Percentiles rank a stretch among this genome's conserved stretches.
Evolutionary conservation across 345 rosid species (phyloP).

Genomic region (Trapa bicornis): DNA sequence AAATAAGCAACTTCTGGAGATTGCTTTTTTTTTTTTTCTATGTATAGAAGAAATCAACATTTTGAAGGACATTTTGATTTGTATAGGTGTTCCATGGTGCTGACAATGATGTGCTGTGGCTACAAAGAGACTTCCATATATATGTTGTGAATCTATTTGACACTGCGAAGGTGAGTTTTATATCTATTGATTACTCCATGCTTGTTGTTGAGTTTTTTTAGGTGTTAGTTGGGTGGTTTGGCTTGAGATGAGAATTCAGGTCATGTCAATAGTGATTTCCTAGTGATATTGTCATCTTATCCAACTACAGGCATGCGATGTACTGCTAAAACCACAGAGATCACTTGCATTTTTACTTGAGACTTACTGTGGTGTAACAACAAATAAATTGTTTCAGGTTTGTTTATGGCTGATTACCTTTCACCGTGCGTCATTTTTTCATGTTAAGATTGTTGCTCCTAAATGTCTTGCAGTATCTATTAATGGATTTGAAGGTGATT

Average conservation of each 20-base stretch:
- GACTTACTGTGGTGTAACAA: slow-evolving; percentile 56
- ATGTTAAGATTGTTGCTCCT: background rate
- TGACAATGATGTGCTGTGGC: slow-evolving; percentile 89
- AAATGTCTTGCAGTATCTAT: background rate
- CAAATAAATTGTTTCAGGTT: slow-evolving; percentile 84
- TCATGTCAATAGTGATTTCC: background rate
- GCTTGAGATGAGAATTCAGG: background rate
- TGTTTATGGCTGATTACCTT: background rate
- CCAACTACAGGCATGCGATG: slow-evolving; percentile 65
- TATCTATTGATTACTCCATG: background rate
- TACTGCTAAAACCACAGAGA: slow-evolving; percentile 73
- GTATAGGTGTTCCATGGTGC: slow-evolving; percentile 90
- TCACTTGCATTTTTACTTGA: slow-evolving; percentile 87
- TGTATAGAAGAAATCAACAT: background rate
- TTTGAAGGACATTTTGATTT: slow-evolving; percentile 3
- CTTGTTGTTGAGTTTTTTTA: background rate
- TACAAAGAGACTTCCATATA: slow-evolving; percentile 89
- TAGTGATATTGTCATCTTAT: slow-evolving; percentile 8
- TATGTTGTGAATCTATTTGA: slow-evolving; percentile 87
- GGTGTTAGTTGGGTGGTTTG: background rate
- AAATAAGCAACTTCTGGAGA: too few relatives aligned
- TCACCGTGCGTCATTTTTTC: background rate
- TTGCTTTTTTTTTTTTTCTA: background rate
- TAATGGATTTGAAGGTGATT: background rate
- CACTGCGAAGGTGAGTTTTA: slow-evolving; percentile 67